Conservation (phyloP, 1,139 yeast genomes). For the Casaregolazyma suthepensis region DNA sequence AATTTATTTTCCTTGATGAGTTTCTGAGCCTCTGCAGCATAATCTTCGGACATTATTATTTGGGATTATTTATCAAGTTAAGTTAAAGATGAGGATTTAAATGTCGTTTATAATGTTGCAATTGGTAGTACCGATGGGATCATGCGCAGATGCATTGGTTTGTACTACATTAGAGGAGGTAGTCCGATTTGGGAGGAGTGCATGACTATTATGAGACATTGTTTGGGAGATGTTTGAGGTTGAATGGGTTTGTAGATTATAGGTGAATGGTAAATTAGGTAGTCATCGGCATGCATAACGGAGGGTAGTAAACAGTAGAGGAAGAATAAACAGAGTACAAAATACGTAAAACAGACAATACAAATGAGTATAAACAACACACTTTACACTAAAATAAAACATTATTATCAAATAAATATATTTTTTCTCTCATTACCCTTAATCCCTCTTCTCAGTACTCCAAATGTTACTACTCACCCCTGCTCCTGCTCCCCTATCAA, state of each 20-base stretch:
- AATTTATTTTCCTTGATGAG: slow-evolving; percentile 43
- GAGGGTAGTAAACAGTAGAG: too few species aligned
- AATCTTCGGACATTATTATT: background rate
- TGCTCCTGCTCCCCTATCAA: background rate
- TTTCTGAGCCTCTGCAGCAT: slow-evolving; percentile 35
- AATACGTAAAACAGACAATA: too few species aligned
- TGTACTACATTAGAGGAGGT: background rate
- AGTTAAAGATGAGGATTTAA: background rate
- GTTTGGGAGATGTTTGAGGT: too few species aligned
- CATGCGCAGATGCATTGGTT: background rate
- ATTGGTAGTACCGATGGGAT: background rate
- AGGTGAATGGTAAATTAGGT: too few species aligned
- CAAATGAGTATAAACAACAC: too few species aligned
- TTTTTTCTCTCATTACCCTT: too few species aligned
- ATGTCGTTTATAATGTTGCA: background rate
- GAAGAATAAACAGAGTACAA: too few species aligned
- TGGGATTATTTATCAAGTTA: background rate
- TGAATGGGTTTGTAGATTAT: too few species aligned
- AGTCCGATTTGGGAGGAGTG: background rate
- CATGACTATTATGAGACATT: too few species aligned
- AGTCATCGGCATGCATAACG: too few species aligned
- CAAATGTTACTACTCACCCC: background rate
- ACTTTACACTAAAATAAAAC: background rate
- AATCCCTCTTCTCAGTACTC: too few species aligned
- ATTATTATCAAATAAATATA: too few species aligned